phyloP scores from a whole-genome alignment of 1,284 basidiomycete species.

The Sporisorium graminicola region DNA sequence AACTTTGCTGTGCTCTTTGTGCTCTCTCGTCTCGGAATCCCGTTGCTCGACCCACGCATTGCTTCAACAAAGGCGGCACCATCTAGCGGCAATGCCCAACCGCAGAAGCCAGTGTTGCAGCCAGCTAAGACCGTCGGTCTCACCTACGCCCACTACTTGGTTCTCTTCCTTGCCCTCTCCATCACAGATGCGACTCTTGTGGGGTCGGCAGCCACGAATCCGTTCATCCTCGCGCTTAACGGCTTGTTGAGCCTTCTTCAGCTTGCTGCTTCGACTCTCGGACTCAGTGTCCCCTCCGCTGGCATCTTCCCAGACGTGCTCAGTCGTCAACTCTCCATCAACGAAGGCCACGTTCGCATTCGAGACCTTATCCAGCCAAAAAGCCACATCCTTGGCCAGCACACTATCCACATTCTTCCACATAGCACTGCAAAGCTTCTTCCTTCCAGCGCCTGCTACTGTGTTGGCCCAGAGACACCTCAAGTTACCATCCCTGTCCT shows the following conservation, averaged over 20 bases:
- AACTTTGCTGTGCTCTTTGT: constrained; percentile 73
- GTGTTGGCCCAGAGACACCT: constrained; percentile 75
- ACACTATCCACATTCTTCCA: constrained; percentile 89
- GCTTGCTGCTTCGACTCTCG: constrained; percentile 29
- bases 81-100: constrained; percentile 73
- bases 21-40: constrained; percentile 80
- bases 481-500: constrained; percentile 81
- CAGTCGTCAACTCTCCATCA: constrained; percentile 70
- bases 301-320: constrained; percentile 72
- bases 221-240: constrained; percentile 29
- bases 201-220: constrained; percentile 36
- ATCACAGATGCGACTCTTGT: constrained; percentile 44
- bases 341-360: constrained; percentile 70
- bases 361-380: constrained; percentile 69
- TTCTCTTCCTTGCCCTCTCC: constrained; percentile 43
- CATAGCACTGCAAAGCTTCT: constrained; percentile 82
- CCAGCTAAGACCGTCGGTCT: constrained; percentile 63
- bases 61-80: constrained; percentile 77
- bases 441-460: constrained; percentile 75
- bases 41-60: constrained; percentile 79
- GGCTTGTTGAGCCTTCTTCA: constrained; percentile 21
- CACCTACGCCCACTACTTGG: constrained; percentile 38
- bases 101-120: constrained; percentile 81
- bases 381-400: constrained; percentile 83
- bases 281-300: constrained; percentile 47